These are phyloP conservation scores for Tricholoma flavovirens DNA, from an alignment of 768 basidiomycete species.

Conservation along the genomic window DNA sequence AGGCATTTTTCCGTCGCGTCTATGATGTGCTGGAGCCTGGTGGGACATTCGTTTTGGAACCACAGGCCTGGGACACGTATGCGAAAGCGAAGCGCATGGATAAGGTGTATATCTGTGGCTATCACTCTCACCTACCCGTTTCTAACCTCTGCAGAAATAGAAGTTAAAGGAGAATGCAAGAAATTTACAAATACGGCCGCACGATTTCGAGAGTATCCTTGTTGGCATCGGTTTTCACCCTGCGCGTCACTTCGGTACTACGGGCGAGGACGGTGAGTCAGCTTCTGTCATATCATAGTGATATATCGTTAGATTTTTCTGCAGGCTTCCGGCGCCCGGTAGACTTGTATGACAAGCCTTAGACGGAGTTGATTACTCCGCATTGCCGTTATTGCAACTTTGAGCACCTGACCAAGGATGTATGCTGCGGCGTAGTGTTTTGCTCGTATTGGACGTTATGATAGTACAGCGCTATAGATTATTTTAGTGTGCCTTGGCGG, in stretches of 20 bases:
- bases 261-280: constrained; percentile 60
- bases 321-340: constrained; percentile 59
- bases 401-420: background rate
- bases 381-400: background rate
- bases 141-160: constrained; percentile 19
- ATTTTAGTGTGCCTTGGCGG: constrained; percentile 33
- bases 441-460: constrained; percentile 8
- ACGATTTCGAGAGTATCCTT: constrained; percentile 53
- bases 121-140: background rate
- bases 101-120: constrained; percentile 31
- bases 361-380: constrained; percentile 2
- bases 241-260: constrained; percentile 41
- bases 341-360: constrained; percentile 53
- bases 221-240: constrained; percentile 56
- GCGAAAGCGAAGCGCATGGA: constrained; percentile 69
- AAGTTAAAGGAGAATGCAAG: constrained; percentile 57
- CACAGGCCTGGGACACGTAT: constrained; percentile 84
- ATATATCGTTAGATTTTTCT: constrained; percentile 1
- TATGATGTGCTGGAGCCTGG: constrained; percentile 50
- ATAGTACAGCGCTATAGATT: constrained; percentile 23
- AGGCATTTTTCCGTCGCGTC: constrained; percentile 59
- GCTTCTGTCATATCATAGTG: background rate
- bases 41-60: constrained; percentile 73
- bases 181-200: constrained; percentile 52
- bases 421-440: background rate